Base-by-base conservation (phyloP, 2,329 filamentous ascomycete species). In the Beauveria medogensis region DNA sequence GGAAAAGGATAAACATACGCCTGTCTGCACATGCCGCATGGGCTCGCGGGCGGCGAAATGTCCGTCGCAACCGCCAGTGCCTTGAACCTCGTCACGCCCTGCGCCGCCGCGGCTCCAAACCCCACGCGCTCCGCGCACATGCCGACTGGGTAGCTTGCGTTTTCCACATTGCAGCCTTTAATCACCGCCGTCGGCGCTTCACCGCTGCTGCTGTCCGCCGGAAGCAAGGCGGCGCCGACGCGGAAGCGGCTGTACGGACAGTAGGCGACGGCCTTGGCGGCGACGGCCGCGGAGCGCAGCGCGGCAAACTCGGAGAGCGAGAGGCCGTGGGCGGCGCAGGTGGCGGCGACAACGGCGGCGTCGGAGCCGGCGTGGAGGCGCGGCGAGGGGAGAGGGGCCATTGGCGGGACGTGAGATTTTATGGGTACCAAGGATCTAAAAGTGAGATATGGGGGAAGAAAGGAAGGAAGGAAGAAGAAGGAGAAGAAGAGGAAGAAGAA, bases 1-100 rank as follows among this genome's bases (percentile, higher is more conserved):
- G 51, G 43, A 48, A 43, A 55, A 56, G 80, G 84, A 77, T 71
- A 91, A 91, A 80, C 84, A 77, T 71, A 91, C 88, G 93, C 96
- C 73, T 97, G 93, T 68, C 93, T 82, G 73, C 93, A 97, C 92
- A 96, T 97, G 60, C 94, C 94, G 72, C 94, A 99, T 0, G 94
- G 94, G 64, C 87, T 87, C 53, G 82, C 82, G 4, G 86, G 85
- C 34, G 85, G 83, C 37, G 74, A 75, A 47, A 90, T 88, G 71
- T 97, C 90, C 6, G 92, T 95, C 7, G 90, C 83, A 4, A 99
- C 92, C 18, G 90, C 93, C 24, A 99, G 75, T 22, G 92, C 93
- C 69, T 85, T 87, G 75, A 95, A 91, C 34, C 67, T 69, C 40
- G 73, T 75, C 65, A 82, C 74, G 3, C 83, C 82, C 56, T 77